Conservation (phyloP, 805 yeast species). For the Saccharomycopsis javanensis region DNA sequence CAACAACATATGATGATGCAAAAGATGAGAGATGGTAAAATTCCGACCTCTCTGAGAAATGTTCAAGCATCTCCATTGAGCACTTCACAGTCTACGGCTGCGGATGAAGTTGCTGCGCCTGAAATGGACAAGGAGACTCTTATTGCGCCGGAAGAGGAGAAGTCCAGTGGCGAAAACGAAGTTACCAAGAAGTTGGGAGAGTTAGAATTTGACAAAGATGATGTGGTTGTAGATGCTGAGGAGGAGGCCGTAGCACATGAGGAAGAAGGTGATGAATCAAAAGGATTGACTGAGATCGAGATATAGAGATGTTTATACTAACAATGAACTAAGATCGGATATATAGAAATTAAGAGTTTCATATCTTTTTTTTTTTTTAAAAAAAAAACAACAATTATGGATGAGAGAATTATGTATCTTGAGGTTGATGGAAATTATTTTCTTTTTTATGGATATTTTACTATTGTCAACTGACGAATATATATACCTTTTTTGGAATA, state of each 20-base stretch:
- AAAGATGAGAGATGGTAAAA: background rate
- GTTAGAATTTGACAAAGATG: background rate
- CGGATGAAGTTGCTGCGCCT: background rate
- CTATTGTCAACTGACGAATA: too few species aligned
- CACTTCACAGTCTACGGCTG: background rate
- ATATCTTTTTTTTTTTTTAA: too few species aligned
- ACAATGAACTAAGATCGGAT: too few species aligned
- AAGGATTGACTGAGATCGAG: background rate
- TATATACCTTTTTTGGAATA: too few species aligned
- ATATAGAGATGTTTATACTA: too few species aligned
- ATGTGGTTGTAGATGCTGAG: background rate
- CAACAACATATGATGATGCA: constrained; percentile 5
- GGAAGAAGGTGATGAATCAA: background rate
- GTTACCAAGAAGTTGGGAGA: constrained; percentile 16
- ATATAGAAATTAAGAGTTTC: too few species aligned
- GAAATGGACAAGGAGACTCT: constrained; percentile 18
- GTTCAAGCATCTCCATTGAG: constrained; percentile 9
- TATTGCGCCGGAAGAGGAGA: constrained; percentile 11
- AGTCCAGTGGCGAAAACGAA: constrained; percentile 12
- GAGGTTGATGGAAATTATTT: too few species aligned
- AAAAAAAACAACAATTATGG: too few species aligned
- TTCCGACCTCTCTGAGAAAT: background rate
- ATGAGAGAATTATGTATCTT: too few species aligned
- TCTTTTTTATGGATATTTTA: too few species aligned
- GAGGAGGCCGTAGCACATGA: background rate